phyloP scores from a whole-genome alignment of 2,329 filamentous ascomycete genomes.

The Claviceps sp. region DNA sequence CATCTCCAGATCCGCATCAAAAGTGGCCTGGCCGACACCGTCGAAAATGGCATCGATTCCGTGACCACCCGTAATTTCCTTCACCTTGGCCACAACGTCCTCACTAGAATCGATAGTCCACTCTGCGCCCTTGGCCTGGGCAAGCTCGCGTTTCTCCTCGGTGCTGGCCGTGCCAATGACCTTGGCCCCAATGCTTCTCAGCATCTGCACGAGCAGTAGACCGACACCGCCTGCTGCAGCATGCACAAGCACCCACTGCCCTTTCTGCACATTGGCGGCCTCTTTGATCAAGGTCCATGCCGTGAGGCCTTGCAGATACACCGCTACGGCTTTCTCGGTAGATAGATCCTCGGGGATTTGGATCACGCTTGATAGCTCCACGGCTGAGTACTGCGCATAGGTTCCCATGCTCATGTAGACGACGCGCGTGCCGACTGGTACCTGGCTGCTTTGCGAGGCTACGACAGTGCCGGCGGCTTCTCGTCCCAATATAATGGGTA shows the following conservation, averaged over 20 bases:
- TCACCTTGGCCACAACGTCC: constrained; percentile 44
- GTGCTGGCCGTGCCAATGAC: constrained; percentile 71
- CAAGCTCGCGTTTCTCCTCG: constrained; percentile 57
- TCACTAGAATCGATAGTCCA: constrained; percentile 58
- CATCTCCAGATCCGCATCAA: constrained; percentile 62
- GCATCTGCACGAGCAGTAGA: constrained; percentile 59
- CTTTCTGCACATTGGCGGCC: constrained; percentile 58
- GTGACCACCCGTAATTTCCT: constrained; percentile 55
- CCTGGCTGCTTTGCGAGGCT: constrained; percentile 40
- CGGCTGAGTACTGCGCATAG: constrained; percentile 44
- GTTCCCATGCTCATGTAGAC: constrained; percentile 46
- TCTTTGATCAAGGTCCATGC: constrained; percentile 69
- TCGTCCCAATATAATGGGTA: constrained; percentile 66
- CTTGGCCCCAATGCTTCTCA: constrained; percentile 58
- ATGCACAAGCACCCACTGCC: constrained; percentile 73
- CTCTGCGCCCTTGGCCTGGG: constrained; percentile 56
- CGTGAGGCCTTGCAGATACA: constrained; percentile 70
- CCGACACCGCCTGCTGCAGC: constrained; percentile 78
- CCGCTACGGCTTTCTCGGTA: constrained; percentile 51
- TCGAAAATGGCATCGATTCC: constrained; percentile 74
- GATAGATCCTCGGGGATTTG: constrained; percentile 50
- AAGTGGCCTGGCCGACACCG: constrained; percentile 73
- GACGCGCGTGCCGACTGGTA: constrained; percentile 56
- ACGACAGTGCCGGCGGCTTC: constrained; percentile 65
- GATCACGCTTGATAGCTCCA: constrained; percentile 40